A percentile compares a stretch with the other conserved stretches of the same genome.
Conservation (phyloP, 495 filamentous ascomycete species). For the Penicillium soppii region DNA sequence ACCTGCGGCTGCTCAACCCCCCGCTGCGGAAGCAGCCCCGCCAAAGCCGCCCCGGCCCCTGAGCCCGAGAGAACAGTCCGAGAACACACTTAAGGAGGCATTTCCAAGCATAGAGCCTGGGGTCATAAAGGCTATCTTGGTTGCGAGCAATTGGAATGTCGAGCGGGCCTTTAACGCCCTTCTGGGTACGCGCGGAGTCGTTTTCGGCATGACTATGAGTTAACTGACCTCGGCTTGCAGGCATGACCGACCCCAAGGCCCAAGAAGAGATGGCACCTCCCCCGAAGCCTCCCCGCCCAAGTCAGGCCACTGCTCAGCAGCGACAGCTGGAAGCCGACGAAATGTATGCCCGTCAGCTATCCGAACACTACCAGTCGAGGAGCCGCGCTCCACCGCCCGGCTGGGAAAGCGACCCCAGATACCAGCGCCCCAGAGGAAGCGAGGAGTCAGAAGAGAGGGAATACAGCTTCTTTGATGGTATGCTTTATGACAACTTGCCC, state of each 20-base stretch:
- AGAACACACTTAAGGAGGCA: slow-evolving; percentile 87
- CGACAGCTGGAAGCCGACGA: slow-evolving; percentile 90
- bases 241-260: slow-evolving; percentile 91
- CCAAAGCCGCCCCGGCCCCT: slow-evolving; percentile 87
- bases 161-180: slow-evolving; percentile 97
- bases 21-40: slow-evolving; percentile 45
- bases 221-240: slow-evolving; percentile 38
- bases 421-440: slow-evolving; percentile 30
- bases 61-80: slow-evolving; percentile 76
- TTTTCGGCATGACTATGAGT: background rate
- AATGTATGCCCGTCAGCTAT: slow-evolving; percentile 88
- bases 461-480: slow-evolving; percentile 87
- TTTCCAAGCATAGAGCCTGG: slow-evolving; percentile 80
- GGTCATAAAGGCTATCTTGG: slow-evolving; percentile 85
- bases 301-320: slow-evolving; percentile 58
- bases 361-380: slow-evolving; percentile 71
- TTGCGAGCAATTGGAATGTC: slow-evolving; percentile 80
- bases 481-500: background rate
- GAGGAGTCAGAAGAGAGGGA: slow-evolving; percentile 60
- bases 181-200: slow-evolving; percentile 56
- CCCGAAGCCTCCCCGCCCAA: slow-evolving; percentile 68
- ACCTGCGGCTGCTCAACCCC: slow-evolving; percentile 35
- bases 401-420: slow-evolving; percentile 44
- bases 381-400: slow-evolving; percentile 36
- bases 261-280: slow-evolving; percentile 64